phyloP scores from a whole-genome alignment of 1,284 basidiomycete genomes.

The Psilocybe mexicana region DNA sequence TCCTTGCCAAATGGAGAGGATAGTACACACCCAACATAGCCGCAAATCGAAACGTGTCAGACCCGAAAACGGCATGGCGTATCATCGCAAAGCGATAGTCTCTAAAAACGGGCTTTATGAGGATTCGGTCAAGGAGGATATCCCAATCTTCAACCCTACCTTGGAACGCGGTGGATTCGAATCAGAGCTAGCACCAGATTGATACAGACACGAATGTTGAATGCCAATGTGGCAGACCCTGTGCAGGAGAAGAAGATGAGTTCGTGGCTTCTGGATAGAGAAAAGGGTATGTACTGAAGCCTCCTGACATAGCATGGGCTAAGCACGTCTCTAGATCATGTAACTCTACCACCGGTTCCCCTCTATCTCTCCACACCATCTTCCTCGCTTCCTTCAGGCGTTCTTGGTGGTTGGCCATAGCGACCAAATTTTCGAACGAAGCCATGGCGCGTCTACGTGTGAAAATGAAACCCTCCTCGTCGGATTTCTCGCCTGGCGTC shows the following conservation, averaged over 20 bases:
- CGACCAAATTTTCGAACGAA: conserved; percentile 80
- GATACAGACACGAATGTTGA: conserved; percentile 77
- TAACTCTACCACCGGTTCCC: conserved; percentile 74
- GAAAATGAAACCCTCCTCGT: conserved; percentile 29
- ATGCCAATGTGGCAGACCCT: conserved; percentile 82
- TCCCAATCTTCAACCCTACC: conserved; percentile 38
- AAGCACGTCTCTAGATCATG: conserved; percentile 68
- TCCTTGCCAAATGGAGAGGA: background rate
- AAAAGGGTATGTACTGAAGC: conserved; percentile 60
- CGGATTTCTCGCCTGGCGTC: conserved; percentile 18
- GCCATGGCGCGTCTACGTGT: conserved; percentile 60
- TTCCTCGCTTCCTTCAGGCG: conserved; percentile 69
- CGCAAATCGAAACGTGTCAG: conserved; percentile 80
- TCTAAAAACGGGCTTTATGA: conserved; percentile 26
- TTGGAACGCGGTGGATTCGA: conserved; percentile 62
- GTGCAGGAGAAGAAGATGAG: conserved; percentile 4
- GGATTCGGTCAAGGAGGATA: background rate
- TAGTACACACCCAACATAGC: conserved; percentile 73
- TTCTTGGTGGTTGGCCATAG: conserved; percentile 81
- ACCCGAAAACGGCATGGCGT: conserved; percentile 77
- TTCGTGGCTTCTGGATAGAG: background rate
- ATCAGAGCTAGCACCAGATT: conserved; percentile 79
- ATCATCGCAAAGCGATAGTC: conserved; percentile 61
- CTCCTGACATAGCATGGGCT: conserved; percentile 74
- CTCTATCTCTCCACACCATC: conserved; percentile 83